Percentiles rank a stretch among this genome's conserved stretches.
These are phyloP conservation scores for Tetrapyrgos nigripes DNA, from an alignment of 1,284 basidiomycete species.

Conservation along the genomic window DNA sequence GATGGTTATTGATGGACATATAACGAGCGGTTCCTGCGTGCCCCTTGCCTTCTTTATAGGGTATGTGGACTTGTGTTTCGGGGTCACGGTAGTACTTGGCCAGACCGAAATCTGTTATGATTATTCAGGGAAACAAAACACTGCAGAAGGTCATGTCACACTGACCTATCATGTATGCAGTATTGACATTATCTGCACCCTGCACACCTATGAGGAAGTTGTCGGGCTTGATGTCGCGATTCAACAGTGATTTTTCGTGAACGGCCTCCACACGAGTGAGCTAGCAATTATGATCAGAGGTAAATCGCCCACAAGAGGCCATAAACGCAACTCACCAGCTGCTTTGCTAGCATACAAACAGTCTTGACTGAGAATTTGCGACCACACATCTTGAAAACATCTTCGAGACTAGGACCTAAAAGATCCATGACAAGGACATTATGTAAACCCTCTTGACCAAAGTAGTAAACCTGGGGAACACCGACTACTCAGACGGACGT, in stretches of 20 bases:
- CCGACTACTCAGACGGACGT: constrained; percentile 71
- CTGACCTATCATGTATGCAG: constrained; percentile 90
- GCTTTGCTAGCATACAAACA: constrained; percentile 97
- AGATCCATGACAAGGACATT: constrained; percentile 98
- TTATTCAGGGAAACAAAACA: constrained; percentile 8
- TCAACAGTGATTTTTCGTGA: constrained; percentile 98
- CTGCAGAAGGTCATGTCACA: constrained; percentile 16
- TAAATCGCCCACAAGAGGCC: not conserved
- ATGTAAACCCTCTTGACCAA: constrained; percentile 97
- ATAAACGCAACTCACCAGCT: constrained; percentile 82
- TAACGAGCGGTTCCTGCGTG: constrained; percentile 97
- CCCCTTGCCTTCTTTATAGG: constrained; percentile 98
- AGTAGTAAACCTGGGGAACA: constrained; percentile 97
- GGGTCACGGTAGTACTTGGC: constrained; percentile 99
- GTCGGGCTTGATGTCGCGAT: constrained; percentile 99
- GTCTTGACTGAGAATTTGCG: constrained; percentile 98
- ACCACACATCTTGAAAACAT: constrained; percentile 98
- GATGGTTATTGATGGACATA: constrained; percentile 98
- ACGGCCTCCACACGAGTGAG: constrained; percentile 97
- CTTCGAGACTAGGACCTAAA: constrained; percentile 94
- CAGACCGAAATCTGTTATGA: constrained; percentile 89
- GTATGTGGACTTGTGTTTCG: constrained; percentile 97
- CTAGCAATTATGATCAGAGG: constrained; percentile 45
- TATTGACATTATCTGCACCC: constrained; percentile 90
- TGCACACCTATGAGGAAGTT: constrained; percentile 98